Percentiles rank a stretch among this genome's conserved stretches.
These are phyloP conservation scores for Penicillium arizonense DNA, from an alignment of 495 filamentous ascomycete genomes.

Conservation along the genomic window DNA sequence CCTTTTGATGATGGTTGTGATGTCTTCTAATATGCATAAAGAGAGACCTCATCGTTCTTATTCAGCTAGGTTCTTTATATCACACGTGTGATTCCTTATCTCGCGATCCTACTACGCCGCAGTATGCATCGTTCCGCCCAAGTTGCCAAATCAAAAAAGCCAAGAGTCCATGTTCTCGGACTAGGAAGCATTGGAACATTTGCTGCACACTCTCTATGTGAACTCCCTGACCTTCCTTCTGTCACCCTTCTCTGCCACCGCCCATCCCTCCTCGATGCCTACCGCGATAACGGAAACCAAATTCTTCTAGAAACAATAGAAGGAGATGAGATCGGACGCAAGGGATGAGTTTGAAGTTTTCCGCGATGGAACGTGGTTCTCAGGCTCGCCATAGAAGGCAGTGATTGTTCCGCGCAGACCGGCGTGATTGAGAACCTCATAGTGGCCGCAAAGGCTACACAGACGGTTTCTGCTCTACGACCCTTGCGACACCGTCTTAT, in stretches of 20 bases:
- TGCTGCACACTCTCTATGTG: constrained; percentile 45
- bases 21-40: too few species aligned
- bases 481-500: constrained; percentile 55
- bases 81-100: too few species aligned
- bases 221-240: constrained; percentile 42
- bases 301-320: constrained; percentile 7
- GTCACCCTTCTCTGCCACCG: constrained; percentile 46
- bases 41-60: too few species aligned
- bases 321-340: background rate
- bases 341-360: constrained; percentile 6
- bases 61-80: too few species aligned
- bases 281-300: constrained; percentile 3
- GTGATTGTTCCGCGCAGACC: background rate
- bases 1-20: too few species aligned
- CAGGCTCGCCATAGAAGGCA: constrained; percentile 16
- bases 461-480: constrained; percentile 52
- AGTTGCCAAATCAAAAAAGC: background rate
- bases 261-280: constrained; percentile 12
- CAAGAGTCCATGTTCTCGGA: constrained; percentile 46
- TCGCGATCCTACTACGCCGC: background rate
- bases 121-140: background rate
- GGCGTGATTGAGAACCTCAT: constrained; percentile 61
- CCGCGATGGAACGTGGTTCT: constrained; percentile 1
- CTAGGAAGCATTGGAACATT: constrained; percentile 49
- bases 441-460: constrained; percentile 55